phyloP scores from a whole-genome alignment of 768 basidiomycete genomes.

The Rhodocollybia butyracea region DNA sequence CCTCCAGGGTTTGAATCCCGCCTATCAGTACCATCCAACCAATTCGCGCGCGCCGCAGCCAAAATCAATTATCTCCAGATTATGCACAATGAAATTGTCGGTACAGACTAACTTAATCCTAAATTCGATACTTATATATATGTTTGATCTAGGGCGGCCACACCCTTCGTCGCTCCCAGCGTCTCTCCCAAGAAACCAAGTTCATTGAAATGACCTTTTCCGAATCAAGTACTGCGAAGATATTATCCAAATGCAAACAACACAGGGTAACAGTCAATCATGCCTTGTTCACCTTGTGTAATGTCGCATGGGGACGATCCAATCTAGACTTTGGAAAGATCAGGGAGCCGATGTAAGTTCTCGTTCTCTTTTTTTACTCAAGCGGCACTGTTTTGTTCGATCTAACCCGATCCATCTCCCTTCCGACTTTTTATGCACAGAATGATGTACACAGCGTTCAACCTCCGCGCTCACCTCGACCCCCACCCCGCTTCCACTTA shows the following conservation, averaged over 20 bases:
- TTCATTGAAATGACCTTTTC: constrained; percentile 27
- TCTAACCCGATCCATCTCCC: background rate
- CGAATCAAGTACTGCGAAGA: constrained; percentile 33
- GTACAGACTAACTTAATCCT: too few species aligned
- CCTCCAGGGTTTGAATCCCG: constrained; percentile 27
- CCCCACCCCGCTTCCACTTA: constrained; percentile 39
- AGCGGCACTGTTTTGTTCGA: background rate
- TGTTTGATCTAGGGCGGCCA: constrained; percentile 48
- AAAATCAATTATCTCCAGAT: constrained; percentile 45
- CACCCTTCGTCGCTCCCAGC: constrained; percentile 38
- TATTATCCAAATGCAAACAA: constrained; percentile 55
- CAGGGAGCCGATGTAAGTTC: constrained; percentile 19
- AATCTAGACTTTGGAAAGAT: constrained; percentile 19
- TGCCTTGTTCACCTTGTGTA: constrained; percentile 55
- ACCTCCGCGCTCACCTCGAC: constrained; percentile 50
- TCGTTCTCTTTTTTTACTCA: background rate
- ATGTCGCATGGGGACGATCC: constrained; percentile 50
- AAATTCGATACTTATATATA: background rate
- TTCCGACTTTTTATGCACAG: constrained; percentile 20
- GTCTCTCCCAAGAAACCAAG: constrained; percentile 30
- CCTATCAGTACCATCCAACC: constrained; percentile 14
- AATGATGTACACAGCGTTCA: constrained; percentile 70
- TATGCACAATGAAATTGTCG: constrained; percentile 20
- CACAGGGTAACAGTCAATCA: constrained; percentile 60
- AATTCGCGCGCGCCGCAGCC: constrained; percentile 33